A percentile compares a stretch with the other conserved stretches of the same genome.
phyloP scores from a whole-genome alignment of 306 rosid species.

The Elaeagnus macrophylla region DNA sequence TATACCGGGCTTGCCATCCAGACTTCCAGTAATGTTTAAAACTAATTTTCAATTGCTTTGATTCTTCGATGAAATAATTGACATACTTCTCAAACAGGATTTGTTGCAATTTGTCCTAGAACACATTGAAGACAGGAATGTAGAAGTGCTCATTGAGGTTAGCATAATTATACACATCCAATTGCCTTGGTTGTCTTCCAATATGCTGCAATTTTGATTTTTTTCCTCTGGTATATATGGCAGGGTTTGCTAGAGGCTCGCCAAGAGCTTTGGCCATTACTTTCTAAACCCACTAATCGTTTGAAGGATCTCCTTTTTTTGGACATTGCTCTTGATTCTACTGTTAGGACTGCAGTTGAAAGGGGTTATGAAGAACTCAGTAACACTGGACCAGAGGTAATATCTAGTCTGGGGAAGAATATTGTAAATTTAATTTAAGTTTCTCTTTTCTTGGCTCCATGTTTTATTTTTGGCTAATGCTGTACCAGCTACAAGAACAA shows the following conservation, averaged over 20 bases:
- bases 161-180: constrained; percentile 18
- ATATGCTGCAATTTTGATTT: constrained; percentile 11
- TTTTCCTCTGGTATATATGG: constrained; percentile 10
- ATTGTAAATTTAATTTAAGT: background rate
- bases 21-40: too few relatives aligned
- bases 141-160: constrained; percentile 81
- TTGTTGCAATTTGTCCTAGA: too few relatives aligned
- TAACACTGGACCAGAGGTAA: constrained; percentile 78
- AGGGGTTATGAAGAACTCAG: constrained; percentile 78
- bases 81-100: too few relatives aligned
- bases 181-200: constrained; percentile 6
- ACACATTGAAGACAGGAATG: too few relatives aligned
- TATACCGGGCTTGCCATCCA: too few relatives aligned
- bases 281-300: constrained; percentile 61
- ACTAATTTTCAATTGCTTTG: too few relatives aligned
- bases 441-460: background rate
- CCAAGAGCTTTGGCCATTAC: constrained; percentile 64
- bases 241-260: constrained; percentile 95
- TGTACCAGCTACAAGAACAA: background rate
- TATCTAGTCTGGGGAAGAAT: constrained; percentile 13
- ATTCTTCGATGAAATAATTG: too few relatives aligned
- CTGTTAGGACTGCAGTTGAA: constrained; percentile 88
- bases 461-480: constrained; percentile 5
- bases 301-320: constrained; percentile 88
- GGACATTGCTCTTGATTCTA: constrained; percentile 94